Conservation (phyloP, 2,329 filamentous ascomycete genomes). For the Cadophora sp. region DNA sequence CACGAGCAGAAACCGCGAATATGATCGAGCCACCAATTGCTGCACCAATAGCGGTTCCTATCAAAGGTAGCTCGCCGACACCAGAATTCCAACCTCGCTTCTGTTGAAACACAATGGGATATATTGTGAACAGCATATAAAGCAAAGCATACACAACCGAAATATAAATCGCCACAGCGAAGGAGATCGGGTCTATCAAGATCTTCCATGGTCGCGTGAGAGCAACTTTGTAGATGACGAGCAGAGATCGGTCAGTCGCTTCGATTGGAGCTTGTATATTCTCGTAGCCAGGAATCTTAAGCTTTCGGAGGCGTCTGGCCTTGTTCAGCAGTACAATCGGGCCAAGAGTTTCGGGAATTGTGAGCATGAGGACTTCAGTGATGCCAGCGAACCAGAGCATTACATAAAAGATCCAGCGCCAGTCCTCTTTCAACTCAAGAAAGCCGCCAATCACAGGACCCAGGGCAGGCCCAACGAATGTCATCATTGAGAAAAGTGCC, state of each 20-base stretch:
- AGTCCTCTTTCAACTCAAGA: conserved; percentile 57
- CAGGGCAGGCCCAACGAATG: conserved; percentile 61
- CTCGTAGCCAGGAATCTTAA: conserved; percentile 58
- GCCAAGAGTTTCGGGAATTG: conserved; percentile 64
- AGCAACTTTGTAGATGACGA: conserved; percentile 74
- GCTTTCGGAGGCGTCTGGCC: conserved; percentile 56
- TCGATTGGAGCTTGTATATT: conserved; percentile 62
- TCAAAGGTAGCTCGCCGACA: conserved; percentile 68
- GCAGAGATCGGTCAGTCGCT: conserved; percentile 61
- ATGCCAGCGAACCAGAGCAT: conserved; percentile 51
- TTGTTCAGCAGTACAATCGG: conserved; percentile 59
- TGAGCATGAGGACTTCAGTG: conserved; percentile 55
- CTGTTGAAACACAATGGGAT: conserved; percentile 41
- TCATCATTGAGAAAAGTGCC: conserved; percentile 69
- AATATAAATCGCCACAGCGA: conserved; percentile 86
- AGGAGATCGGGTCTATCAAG: conserved; percentile 86
- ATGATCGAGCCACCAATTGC: conserved; percentile 48
- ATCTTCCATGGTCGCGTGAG: conserved; percentile 89
- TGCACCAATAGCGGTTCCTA: conserved; percentile 63
- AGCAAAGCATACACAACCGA: conserved; percentile 49
- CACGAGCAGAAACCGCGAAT: conserved; percentile 52
- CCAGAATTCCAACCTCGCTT: conserved; percentile 53
- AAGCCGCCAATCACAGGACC: conserved; percentile 59
- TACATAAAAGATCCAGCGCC: conserved; percentile 60
- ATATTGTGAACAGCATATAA: conserved; percentile 44